Conservation (phyloP, 2,329 filamentous ascomycete genomes). For the Aspergillus vadensis region DNA sequence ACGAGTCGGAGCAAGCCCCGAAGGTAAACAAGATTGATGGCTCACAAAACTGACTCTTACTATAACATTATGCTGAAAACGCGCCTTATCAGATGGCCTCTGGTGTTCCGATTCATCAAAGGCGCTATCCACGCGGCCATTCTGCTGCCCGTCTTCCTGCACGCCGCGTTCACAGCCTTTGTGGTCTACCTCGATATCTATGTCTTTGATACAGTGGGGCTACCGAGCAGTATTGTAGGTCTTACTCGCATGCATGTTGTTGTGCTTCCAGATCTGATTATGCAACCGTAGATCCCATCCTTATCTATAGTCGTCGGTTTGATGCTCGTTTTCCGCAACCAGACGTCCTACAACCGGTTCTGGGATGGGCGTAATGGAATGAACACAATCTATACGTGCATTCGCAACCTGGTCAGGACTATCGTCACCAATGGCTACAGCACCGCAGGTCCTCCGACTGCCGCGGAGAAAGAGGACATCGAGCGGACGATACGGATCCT, state of each 20-base stretch:
- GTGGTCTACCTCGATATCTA: constrained; percentile 61
- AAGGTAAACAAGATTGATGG: constrained; percentile 18
- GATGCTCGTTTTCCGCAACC: constrained; percentile 68
- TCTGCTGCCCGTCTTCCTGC: constrained; percentile 57
- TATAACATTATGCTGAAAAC: neutral
- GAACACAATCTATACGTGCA: constrained; percentile 58
- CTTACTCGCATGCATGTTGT: neutral
- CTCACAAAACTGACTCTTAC: neutral
- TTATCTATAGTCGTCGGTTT: constrained; percentile 67
- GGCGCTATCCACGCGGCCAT: constrained; percentile 64
- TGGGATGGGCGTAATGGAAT: constrained; percentile 63
- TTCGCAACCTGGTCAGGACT: constrained; percentile 61
- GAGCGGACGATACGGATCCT: constrained; percentile 61
- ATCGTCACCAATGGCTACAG: constrained; percentile 54
- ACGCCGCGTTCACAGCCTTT: constrained; percentile 60
- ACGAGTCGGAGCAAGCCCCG: constrained; percentile 36
- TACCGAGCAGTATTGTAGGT: constrained; percentile 60
- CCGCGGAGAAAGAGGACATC: constrained; percentile 56
- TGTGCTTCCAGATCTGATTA: neutral
- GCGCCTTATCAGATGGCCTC: constrained; percentile 54
- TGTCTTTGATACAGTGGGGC: constrained; percentile 53
- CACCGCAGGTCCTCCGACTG: constrained; percentile 33
- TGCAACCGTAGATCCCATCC: constrained; percentile 53
- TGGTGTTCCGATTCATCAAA: constrained; percentile 66
- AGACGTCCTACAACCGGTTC: constrained; percentile 65